A percentile compares a stretch with the other conserved stretches of the same genome.
Evolutionary conservation across 768 basidiomycete species (phyloP).

Genomic region (Hypsizygus marmoreus): DNA sequence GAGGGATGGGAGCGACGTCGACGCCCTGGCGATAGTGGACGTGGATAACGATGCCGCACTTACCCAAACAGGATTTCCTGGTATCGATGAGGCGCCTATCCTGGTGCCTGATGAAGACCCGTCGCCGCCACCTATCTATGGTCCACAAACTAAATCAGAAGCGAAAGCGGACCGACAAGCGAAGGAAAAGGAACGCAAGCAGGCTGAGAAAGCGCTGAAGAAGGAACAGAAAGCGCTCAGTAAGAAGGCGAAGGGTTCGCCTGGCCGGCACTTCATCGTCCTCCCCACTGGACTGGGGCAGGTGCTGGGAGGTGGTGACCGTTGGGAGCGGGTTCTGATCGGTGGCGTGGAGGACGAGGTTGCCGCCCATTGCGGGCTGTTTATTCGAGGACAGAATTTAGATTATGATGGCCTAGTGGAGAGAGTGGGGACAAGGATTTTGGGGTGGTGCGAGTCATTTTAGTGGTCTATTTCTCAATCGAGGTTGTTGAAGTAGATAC

Average conservation of each 20-base stretch:
- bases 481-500: too few relatives aligned
- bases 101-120: too few relatives aligned
- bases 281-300: conserved; percentile 47
- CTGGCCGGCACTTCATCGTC: conserved; percentile 51
- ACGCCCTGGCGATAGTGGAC: conserved; percentile 10
- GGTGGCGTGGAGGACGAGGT: conserved; percentile 57
- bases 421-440: conserved; percentile 40
- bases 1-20: conserved; percentile 4
- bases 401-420: conserved; percentile 53
- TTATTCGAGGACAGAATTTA: conserved; percentile 49
- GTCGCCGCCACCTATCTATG: conserved; percentile 8
- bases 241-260: too few relatives aligned
- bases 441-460: conserved; percentile 42
- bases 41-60: conserved; percentile 19
- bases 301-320: conserved; percentile 41
- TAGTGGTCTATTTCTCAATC: neutral
- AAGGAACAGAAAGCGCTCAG: too few relatives aligned
- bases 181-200: conserved; percentile 22
- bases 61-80: conserved; percentile 27
- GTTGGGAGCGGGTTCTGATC: conserved; percentile 55
- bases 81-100: too few relatives aligned
- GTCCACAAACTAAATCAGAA: conserved; percentile 16
- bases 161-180: conserved; percentile 18
- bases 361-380: conserved; percentile 55
- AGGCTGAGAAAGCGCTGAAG: conserved; percentile 22